Evolutionary conservation across 139 green algal genomes (phyloP), one percentile per base, ranked within the genome.

Genomic region (Asterochloris erici): DNA sequence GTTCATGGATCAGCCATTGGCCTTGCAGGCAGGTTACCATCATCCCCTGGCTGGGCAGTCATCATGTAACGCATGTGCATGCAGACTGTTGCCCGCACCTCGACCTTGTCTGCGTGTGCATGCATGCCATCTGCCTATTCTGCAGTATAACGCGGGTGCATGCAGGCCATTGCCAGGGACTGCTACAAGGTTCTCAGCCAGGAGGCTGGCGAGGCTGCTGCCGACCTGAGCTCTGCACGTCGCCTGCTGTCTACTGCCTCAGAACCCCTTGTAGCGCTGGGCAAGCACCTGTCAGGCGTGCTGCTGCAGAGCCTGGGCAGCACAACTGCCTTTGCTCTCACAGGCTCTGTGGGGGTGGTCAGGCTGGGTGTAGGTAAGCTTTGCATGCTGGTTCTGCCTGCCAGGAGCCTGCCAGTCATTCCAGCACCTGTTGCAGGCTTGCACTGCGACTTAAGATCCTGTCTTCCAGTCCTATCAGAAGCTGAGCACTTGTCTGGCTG

Each of bases 241-340:
- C 84, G 84, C 62, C 79, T 91, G 73, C 75, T 77, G 21, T 60
- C 75, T n/a, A 84, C 79, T 26, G 85, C 84, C 1, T 81, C 85
- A 0, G 88, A 86, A 63, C 88, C 88, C 47, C 82, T 94, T n/a
- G 54, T 91, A 23, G 62, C 68, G 2, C 74, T 91, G 47, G 87
- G 80, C 10, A 86, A 81, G 1, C 79, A 77, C 27, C 71, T 79
- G 14, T 84, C 79, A 19, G 75, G 69, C 38, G 81, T 88, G 71
- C 78, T 90, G 26, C 29, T 86, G 17, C 70, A 83, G 24, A 86
- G 84, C 24, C 26, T 93, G 60, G 85, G 84, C 29, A 86, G 80
- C 79, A 91, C 86, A 27, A 90, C 90, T 24, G 84, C 86, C 63
- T 81, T 91, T 26, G 90, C 90, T 47, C 75, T 93, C n/a, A 90